Evolutionary conservation across 768 basidiomycete species (phyloP).

Genomic region (Psilocybe cubensis): DNA sequence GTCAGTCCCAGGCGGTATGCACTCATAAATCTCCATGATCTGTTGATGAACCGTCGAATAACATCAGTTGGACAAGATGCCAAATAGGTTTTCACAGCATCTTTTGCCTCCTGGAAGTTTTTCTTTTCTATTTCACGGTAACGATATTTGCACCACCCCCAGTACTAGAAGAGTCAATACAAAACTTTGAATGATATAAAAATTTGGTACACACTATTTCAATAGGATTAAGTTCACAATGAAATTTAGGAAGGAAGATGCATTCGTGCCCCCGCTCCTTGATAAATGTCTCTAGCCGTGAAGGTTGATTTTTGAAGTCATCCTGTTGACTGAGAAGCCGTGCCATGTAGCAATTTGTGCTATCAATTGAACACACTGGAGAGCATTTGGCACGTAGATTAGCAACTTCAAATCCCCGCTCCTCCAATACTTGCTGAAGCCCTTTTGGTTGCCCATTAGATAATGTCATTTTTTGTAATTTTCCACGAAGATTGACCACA

Average conservation of each 20-base stretch:
- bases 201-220: slow-evolving; percentile 42
- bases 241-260: slow-evolving; percentile 44
- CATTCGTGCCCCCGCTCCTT: slow-evolving; percentile 34
- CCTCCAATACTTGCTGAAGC: slow-evolving; percentile 34
- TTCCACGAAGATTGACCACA: slow-evolving; percentile 21
- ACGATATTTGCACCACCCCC: too few relatives aligned
- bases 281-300: slow-evolving; percentile 35
- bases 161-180: too few relatives aligned
- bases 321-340: slow-evolving; percentile 40
- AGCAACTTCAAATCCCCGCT: slow-evolving; percentile 41
- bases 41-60: slow-evolving; percentile 38
- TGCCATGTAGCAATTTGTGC: slow-evolving; percentile 35
- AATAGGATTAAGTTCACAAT: slow-evolving; percentile 51
- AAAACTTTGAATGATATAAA: too few relatives aligned
- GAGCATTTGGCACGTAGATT: slow-evolving; percentile 36
- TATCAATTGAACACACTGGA: slow-evolving; percentile 40
- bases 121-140: slow-evolving; percentile 35
- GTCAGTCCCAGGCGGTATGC: slow-evolving; percentile 37
- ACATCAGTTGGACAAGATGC: slow-evolving; percentile 41
- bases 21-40: slow-evolving; percentile 36
- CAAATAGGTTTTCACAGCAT: too few relatives aligned
- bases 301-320: slow-evolving; percentile 40
- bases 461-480: slow-evolving; percentile 38
- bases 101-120: too few relatives aligned
- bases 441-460: slow-evolving; percentile 37